phyloP scores from a whole-genome alignment of 768 basidiomycete genomes.

The Mycena polygramma region DNA sequence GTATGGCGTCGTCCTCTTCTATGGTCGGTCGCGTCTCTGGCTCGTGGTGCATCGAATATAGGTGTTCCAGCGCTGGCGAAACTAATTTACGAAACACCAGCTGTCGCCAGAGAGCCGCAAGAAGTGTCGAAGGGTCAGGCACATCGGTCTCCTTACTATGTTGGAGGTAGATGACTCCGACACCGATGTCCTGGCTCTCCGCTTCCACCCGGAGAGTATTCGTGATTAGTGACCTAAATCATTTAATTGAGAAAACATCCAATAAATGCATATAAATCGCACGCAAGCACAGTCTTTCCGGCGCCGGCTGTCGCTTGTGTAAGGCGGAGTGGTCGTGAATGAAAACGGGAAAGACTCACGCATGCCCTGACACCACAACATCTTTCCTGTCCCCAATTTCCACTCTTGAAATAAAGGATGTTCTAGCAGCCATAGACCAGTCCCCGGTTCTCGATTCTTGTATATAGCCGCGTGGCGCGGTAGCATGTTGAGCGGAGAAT shows the following conservation, averaged over 20 bases:
- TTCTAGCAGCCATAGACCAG: too few species aligned
- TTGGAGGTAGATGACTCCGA: neutral
- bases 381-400: too few species aligned
- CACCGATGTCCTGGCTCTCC: too few species aligned
- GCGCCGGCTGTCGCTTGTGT: neutral
- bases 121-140: neutral
- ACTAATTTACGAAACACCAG: neutral
- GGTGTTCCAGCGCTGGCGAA: neutral
- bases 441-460: too few species aligned
- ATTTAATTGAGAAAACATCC: neutral
- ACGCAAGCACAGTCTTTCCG: neutral
- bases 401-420: too few species aligned
- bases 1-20: neutral
- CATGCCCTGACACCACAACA: too few species aligned
- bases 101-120: neutral
- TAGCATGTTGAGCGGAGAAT: too few species aligned
- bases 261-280: neutral
- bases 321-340: too few species aligned
- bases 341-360: too few species aligned
- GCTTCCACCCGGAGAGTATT: neutral
- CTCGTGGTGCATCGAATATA: neutral
- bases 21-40: neutral
- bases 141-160: neutral
- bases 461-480: too few species aligned
- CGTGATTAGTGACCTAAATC: neutral